Percentiles rank a stretch among this genome's conserved stretches.
These are phyloP conservation scores for Fallopia convolvulus DNA, from an alignment of 148 eudicot genomes.

Conservation along the genomic window DNA sequence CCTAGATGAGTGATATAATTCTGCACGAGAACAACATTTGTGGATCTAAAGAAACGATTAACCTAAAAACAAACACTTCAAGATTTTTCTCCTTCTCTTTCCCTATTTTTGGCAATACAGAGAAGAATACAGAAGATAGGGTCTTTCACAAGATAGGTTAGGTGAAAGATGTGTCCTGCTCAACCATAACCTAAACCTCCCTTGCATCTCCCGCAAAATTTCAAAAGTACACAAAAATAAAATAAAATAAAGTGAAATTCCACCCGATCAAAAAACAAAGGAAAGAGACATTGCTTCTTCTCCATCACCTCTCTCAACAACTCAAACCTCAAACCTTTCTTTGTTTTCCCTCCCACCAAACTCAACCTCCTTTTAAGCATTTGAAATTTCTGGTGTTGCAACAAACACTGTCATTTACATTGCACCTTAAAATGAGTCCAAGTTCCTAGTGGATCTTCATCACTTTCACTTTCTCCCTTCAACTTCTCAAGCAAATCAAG, in stretches of 20 bases:
- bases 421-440: conserved; percentile 11
- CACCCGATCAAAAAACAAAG: neutral
- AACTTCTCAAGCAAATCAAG: neutral
- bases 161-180: conserved; percentile 40
- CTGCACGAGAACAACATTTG: neutral
- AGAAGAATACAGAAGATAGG: neutral
- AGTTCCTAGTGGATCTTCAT: neutral
- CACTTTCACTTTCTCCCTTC: neutral
- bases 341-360: conserved; percentile 10
- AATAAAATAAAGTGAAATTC: neutral
- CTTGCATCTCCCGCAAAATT: conserved; percentile 79
- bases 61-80: neutral
- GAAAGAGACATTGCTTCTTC: conserved; percentile 41
- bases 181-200: conserved; percentile 38
- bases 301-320: conserved; percentile 11
- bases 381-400: conserved; percentile 8
- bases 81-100: neutral
- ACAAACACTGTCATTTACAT: neutral
- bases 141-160: conserved; percentile 17
- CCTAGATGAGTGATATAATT: neutral
- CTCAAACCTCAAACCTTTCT: conserved; percentile 13
- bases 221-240: neutral
- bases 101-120: neutral
- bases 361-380: conserved; percentile 5
- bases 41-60: neutral